Evolutionary conservation across 257 asterid species (phyloP).

Genomic region (Penstemon barbatus): DNA sequence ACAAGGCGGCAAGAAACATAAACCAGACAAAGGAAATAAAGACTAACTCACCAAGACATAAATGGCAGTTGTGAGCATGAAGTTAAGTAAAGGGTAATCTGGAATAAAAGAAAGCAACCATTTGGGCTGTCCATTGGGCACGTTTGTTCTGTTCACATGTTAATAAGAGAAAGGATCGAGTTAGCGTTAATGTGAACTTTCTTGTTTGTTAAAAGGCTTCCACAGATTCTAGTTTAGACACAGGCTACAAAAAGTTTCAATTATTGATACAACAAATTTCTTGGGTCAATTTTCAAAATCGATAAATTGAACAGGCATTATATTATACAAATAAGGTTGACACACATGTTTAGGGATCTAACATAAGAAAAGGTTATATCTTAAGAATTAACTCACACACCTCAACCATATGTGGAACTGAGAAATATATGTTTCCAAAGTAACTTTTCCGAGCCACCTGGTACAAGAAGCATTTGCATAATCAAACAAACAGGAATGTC

Average conservation of each 20-base stretch:
- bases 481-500: conserved; percentile 29
- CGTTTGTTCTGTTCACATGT: conserved; percentile 63
- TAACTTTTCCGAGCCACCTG: conserved; percentile 98
- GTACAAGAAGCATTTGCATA: conserved; percentile 32
- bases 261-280: not conserved
- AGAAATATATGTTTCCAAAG: conserved; percentile 94
- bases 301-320: not conserved
- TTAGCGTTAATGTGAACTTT: no score
- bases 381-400: conserved; percentile 36
- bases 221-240: no score
- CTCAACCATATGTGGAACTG: conserved; percentile 99
- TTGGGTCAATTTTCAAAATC: not conserved
- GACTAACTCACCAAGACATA: conserved; percentile 67
- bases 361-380: no score
- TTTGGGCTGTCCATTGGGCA: conserved; percentile 95
- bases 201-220: no score
- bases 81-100: conserved; percentile 93
- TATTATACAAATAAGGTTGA: not conserved
- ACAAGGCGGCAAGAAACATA: conserved; percentile 3
- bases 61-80: conserved; percentile 87
- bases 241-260: not conserved
- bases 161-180: conserved; percentile 4
- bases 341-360: not conserved
- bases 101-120: conserved; percentile 91
- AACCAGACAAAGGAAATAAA: not conserved